Percentiles rank a stretch among this genome's conserved stretches.
phyloP scores from a whole-genome alignment of 306 rosid species.

The Cicer chorassanicum region DNA sequence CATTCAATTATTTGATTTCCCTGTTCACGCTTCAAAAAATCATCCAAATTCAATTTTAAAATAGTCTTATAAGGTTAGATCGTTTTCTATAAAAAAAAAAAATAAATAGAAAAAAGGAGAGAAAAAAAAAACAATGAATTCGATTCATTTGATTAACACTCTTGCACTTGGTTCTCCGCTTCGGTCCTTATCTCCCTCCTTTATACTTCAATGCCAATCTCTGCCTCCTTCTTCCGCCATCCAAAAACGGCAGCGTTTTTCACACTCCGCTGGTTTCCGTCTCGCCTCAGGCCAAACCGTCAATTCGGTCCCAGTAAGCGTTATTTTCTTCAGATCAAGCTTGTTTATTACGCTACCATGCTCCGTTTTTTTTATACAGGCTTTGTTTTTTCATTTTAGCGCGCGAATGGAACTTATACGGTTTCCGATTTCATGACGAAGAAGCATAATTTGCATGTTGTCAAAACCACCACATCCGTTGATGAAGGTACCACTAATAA shows the following conservation, averaged over 20 bases:
- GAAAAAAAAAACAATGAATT: conserved; percentile 45
- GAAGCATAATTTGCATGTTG: conserved; percentile 67
- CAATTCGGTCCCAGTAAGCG: conserved; percentile 61
- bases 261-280: conserved; percentile 32
- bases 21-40: conserved; percentile 2
- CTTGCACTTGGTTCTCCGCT: conserved; percentile 36
- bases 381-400: conserved; percentile 44
- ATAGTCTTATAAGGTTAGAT: background rate
- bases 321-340: conserved; percentile 40
- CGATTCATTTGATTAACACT: conserved; percentile 50
- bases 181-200: conserved; percentile 25
- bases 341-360: conserved; percentile 24
- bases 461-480: conserved; percentile 73
- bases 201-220: conserved; percentile 44
- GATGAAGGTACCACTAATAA: conserved; percentile 62
- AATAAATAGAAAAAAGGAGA: background rate
- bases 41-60: background rate
- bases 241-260: conserved; percentile 41
- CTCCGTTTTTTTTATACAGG: background rate
- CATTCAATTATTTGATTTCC: conserved; percentile 31
- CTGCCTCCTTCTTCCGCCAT: conserved; percentile 20
- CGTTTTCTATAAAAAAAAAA: background rate
- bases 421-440: conserved; percentile 95
- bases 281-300: conserved; percentile 46
- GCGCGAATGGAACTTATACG: conserved; percentile 57